Evolutionary conservation across 345 rosid species (phyloP).

Genomic region (Leavenworthia alabamica): DNA sequence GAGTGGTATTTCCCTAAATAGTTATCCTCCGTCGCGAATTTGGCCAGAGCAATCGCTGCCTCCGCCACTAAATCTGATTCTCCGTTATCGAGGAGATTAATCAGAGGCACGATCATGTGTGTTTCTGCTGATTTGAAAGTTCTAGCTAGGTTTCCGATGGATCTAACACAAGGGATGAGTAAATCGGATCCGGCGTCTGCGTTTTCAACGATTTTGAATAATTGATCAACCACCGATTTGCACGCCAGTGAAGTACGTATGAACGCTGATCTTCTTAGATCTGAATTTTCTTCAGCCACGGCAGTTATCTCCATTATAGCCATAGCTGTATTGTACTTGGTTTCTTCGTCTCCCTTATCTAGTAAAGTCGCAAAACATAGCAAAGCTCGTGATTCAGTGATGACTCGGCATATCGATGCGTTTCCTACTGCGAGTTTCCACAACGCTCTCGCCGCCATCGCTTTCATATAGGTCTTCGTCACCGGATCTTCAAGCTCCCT

Average conservation of each 20-base stretch:
- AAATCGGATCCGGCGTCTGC: constrained; percentile 54
- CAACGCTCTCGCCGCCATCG: constrained; percentile 87
- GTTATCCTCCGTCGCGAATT: constrained; percentile 72
- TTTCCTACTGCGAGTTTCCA: constrained; percentile 81
- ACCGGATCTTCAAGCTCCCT: constrained; percentile 79
- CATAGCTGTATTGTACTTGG: constrained; percentile 72
- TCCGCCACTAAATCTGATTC: constrained; percentile 64
- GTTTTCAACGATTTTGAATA: constrained; percentile 54
- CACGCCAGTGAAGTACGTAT: constrained; percentile 89
- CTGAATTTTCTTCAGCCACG: constrained; percentile 71
- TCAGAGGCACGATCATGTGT: constrained; percentile 66
- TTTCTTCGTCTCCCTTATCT: constrained; percentile 68
- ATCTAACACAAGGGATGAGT: constrained; percentile 65
- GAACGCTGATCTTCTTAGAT: constrained; percentile 80
- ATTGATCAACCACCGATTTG: constrained; percentile 72
- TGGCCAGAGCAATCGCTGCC: constrained; percentile 60
- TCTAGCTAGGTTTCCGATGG: constrained; percentile 79
- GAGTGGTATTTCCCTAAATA: constrained; percentile 72
- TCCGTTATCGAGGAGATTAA: constrained; percentile 70
- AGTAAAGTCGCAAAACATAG: constrained; percentile 80
- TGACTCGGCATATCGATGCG: constrained; percentile 65
- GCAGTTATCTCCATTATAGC: constrained; percentile 92
- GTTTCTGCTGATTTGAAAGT: constrained; percentile 88
- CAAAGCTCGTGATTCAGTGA: constrained; percentile 88
- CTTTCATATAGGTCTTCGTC: constrained; percentile 75